A percentile compares a stretch with the other conserved stretches of the same genome.
Conservation (phyloP, 768 basidiomycete species). For the Hygrophorus pudorinus region DNA sequence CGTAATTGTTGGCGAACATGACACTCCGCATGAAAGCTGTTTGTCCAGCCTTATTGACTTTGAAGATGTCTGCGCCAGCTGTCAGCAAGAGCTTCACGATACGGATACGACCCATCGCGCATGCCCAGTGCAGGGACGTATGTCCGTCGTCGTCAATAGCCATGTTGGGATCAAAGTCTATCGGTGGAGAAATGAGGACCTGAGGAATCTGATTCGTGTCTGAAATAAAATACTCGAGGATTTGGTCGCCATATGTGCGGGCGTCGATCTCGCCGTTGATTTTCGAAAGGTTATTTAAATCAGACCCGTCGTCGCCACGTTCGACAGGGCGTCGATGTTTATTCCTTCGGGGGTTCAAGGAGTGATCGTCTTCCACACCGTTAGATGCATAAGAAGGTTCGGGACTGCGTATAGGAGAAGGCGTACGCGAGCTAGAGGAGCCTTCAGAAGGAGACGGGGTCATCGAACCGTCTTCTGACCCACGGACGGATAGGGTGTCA, state of each 20-base stretch:
- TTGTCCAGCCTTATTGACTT: slow-evolving; percentile 93
- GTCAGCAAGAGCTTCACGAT: slow-evolving; percentile 91
- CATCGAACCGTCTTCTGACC: slow-evolving; percentile 83
- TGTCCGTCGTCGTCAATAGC: slow-evolving; percentile 98
- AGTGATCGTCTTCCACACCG: slow-evolving; percentile 29
- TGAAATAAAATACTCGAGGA: slow-evolving; percentile 97
- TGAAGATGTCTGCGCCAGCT: slow-evolving; percentile 93
- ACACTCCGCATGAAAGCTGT: slow-evolving; percentile 97
- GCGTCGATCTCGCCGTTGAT: slow-evolving; percentile 42
- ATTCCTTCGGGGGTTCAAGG: slow-evolving; percentile 30
- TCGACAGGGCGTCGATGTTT: slow-evolving; percentile 37
- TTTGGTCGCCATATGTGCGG: slow-evolving; percentile 85
- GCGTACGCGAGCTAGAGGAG: slow-evolving; percentile 85
- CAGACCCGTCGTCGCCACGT: slow-evolving; percentile 33
- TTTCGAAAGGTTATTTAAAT: slow-evolving; percentile 27
- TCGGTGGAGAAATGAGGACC: slow-evolving; percentile 77
- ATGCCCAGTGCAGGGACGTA: slow-evolving; percentile 96
- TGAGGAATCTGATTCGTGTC: slow-evolving; percentile 88
- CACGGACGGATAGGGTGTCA: slow-evolving; percentile 56
- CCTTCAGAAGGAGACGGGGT: slow-evolving; percentile 81
- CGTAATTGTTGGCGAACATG: slow-evolving; percentile 99
- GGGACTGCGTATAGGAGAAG: slow-evolving; percentile 72
- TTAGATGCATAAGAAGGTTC: slow-evolving; percentile 35
- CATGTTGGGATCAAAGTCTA: slow-evolving; percentile 91
- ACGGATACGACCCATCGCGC: slow-evolving; percentile 95